Percentiles rank a stretch among this genome's conserved stretches.
phyloP scores from a whole-genome alignment of 805 yeast genomes.

The Starmerella bombicola region DNA sequence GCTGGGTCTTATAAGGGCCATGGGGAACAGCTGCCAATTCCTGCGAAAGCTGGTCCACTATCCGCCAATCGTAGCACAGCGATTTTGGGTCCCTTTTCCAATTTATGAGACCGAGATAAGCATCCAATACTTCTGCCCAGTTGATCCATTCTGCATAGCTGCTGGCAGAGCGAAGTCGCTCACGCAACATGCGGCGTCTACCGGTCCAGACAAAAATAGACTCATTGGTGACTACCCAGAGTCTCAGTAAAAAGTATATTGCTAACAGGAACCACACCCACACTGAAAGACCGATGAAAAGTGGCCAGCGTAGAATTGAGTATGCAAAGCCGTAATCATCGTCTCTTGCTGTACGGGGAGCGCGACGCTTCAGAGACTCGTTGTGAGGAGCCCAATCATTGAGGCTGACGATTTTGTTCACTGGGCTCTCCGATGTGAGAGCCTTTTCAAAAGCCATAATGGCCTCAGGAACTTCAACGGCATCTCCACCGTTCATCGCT shows the following conservation, averaged over 20 bases:
- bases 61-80: conserved; percentile 55
- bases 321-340: conserved; percentile 32
- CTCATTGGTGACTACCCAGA: conserved; percentile 54
- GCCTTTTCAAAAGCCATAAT: conserved; percentile 14
- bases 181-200: conserved; percentile 38
- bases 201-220: conserved; percentile 50
- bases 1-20: conserved; percentile 22
- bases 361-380: conserved; percentile 6
- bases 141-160: conserved; percentile 51
- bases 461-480: conserved; percentile 7
- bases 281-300: conserved; percentile 37
- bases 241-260: conserved; percentile 41
- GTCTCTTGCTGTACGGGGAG: conserved; percentile 9
- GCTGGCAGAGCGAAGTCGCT: conserved; percentile 37
- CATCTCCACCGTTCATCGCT: background rate
- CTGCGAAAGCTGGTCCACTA: conserved; percentile 39
- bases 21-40: conserved; percentile 31
- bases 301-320: conserved; percentile 51
- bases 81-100: conserved; percentile 55
- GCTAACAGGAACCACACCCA: conserved; percentile 45
- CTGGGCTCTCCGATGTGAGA: conserved; percentile 12
- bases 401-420: conserved; percentile 22
- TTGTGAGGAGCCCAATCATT: conserved; percentile 21
- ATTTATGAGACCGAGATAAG: conserved; percentile 42
- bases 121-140: conserved; percentile 47